A percentile compares a stretch with the other conserved stretches of the same genome.
phyloP scores from a whole-genome alignment of 495 filamentous ascomycete genomes.

The Podospora pseudoanserina region DNA sequence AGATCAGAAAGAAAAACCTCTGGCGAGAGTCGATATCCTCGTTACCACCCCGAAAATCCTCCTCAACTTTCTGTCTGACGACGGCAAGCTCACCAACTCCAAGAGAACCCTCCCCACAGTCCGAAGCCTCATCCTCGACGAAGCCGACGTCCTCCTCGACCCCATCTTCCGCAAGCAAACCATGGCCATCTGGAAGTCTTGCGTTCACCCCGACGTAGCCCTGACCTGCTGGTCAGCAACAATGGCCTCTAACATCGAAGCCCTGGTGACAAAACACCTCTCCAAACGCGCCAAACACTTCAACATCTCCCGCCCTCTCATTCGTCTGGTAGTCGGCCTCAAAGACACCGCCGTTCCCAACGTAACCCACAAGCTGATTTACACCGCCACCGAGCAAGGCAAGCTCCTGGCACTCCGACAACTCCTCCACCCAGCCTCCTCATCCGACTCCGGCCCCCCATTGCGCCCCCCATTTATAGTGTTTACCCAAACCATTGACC shows the following conservation, averaged over 20 bases:
- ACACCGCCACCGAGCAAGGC: constrained; percentile 86
- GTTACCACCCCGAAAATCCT: constrained; percentile 83
- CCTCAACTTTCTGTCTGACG: constrained; percentile 63
- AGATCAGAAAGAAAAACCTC: constrained; percentile 33
- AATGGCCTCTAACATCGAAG: constrained; percentile 89
- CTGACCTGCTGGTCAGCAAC: constrained; percentile 92
- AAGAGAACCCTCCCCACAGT: constrained; percentile 58
- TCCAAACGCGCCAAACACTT: constrained; percentile 54
- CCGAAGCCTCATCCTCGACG: constrained; percentile 74
- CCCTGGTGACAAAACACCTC: constrained; percentile 54
- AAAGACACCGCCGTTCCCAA: constrained; percentile 94
- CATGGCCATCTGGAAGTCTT: constrained; percentile 76
- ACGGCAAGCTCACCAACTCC: constrained; percentile 38
- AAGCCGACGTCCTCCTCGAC: constrained; percentile 93
- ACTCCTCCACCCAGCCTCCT: constrained; percentile 74
- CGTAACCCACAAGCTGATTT: constrained; percentile 81
- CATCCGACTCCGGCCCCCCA: constrained; percentile 51
- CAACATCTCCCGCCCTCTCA: constrained; percentile 46
- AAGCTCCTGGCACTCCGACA: constrained; percentile 91
- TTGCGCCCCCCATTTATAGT: constrained; percentile 86
- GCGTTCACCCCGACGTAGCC: constrained; percentile 60
- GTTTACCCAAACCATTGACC: constrained; percentile 90
- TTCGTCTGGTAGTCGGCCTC: constrained; percentile 87
- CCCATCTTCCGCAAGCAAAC: constrained; percentile 88
- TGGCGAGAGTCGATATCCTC: constrained; percentile 73